Conservation (phyloP, 1,284 basidiomycete species). For the Wolfiporia cocos region DNA sequence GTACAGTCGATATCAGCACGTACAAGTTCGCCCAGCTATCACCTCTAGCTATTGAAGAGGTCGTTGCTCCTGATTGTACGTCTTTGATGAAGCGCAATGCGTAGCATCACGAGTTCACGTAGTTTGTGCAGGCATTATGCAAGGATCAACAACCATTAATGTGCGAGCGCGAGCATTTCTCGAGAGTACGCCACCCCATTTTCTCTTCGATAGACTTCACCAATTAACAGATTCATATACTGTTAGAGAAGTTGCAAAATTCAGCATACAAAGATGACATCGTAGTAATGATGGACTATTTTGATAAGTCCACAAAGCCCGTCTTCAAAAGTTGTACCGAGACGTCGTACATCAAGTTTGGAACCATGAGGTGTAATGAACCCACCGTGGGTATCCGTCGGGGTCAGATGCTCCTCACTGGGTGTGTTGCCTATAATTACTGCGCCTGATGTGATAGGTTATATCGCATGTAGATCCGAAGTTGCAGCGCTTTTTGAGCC, state of each 20-base stretch:
- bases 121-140: constrained; percentile 14
- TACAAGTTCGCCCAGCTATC: background rate
- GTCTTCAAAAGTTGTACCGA: constrained; percentile 30
- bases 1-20: background rate
- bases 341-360: constrained; percentile 36
- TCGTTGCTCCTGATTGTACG: background rate
- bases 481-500: constrained; percentile 9
- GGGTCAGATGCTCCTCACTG: constrained; percentile 33
- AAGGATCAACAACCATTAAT: constrained; percentile 19
- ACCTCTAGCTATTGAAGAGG: background rate
- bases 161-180: constrained; percentile 18
- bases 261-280: constrained; percentile 17
- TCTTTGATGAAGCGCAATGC: background rate
- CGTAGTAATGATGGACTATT: constrained; percentile 29
- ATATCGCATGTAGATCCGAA: background rate
- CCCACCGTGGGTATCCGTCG: constrained; percentile 29
- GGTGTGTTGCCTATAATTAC: too few relatives aligned
- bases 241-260: background rate
- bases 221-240: constrained; percentile 28
- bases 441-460: too few relatives aligned
- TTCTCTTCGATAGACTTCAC: background rate
- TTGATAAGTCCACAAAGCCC: constrained; percentile 36
- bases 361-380: constrained; percentile 31
- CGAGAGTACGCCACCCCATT: background rate
- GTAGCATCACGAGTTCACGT: constrained; percentile 8